Evolutionary conservation across 164 flowering plant species (phyloP), one percentile per base, ranked within the genome.

Genomic region (Warburgia ugandensis): DNA sequence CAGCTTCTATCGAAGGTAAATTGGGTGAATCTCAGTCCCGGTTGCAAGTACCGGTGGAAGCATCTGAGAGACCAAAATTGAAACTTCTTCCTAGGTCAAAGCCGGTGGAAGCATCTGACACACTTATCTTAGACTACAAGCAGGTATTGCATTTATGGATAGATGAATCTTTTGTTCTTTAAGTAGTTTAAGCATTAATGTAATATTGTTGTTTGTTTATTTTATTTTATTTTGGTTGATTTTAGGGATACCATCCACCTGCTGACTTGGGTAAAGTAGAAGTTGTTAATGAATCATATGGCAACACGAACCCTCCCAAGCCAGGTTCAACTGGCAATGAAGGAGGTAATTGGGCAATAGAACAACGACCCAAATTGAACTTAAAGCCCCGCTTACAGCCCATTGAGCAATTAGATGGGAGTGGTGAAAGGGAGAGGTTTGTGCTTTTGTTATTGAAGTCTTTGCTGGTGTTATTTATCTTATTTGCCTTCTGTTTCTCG

Each of bases 361-460:
- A 81, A 55, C 88, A 83, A 61, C 83, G 92, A 9, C 92, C 88
- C 29, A 94, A 78, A 54, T 68, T 84, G 73, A 79, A 78, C 59
- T 56, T 94, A 32, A 84, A 84, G 76, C 90, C 94, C 0, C 73
- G 91, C 14, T 63, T 84, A 22, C 94, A 80, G 65, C 74, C 78
- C 38, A 50, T 63, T 56, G 86, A 82, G 38, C 72, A 68, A 59
- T 26, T 41, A 13, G 81, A 65, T 44, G 76, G 36, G 48, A 75
- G 21, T 38, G 52, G 46, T 44, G 83, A 74, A 54, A 73, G 55
- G 50, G 81, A 65, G 50, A 81, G 97, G 94, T 88, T 11, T 22
- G 83, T 61, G 11, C 5, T 35, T 17, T 37, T 37, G 10, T 26
- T n/a, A 14, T 36, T 37, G 43, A 26, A 33, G 28, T 50, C 1